These are phyloP conservation scores for Colletotrichum sp. DNA, from an alignment of 2,329 filamentous ascomycete species.

Conservation along the genomic window DNA sequence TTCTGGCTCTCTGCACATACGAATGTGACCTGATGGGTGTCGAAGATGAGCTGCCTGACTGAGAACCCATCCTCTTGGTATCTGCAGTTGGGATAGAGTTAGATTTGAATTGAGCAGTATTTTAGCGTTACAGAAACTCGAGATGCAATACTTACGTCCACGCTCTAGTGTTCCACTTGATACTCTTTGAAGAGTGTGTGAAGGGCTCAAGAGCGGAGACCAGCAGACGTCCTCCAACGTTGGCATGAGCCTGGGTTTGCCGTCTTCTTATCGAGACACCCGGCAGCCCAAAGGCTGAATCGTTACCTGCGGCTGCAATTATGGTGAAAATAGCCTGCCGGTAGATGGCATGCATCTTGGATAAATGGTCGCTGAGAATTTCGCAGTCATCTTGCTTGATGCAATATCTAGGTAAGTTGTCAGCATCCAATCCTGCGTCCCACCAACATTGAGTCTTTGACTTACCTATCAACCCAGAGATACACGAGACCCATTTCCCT, in stretches of 20 bases:
- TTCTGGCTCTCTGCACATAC: neutral
- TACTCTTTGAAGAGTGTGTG: accelerated
- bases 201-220: neutral
- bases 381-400: neutral
- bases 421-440: accelerated
- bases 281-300: neutral
- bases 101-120: accelerated
- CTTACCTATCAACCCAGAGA: neutral
- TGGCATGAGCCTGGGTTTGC: neutral
- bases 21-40: neutral
- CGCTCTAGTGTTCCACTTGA: neutral
- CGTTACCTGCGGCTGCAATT: accelerated
- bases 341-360: neutral
- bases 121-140: neutral
- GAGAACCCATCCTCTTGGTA: neutral
- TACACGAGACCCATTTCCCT: neutral
- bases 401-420: neutral
- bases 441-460: accelerated
- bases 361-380: neutral
- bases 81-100: neutral
- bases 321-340: neutral
- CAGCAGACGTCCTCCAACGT: neutral
- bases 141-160: neutral
- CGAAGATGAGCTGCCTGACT: neutral
- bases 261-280: neutral